phyloP scores from a whole-genome alignment of 805 yeast species.

The Candida insectalens region DNA sequence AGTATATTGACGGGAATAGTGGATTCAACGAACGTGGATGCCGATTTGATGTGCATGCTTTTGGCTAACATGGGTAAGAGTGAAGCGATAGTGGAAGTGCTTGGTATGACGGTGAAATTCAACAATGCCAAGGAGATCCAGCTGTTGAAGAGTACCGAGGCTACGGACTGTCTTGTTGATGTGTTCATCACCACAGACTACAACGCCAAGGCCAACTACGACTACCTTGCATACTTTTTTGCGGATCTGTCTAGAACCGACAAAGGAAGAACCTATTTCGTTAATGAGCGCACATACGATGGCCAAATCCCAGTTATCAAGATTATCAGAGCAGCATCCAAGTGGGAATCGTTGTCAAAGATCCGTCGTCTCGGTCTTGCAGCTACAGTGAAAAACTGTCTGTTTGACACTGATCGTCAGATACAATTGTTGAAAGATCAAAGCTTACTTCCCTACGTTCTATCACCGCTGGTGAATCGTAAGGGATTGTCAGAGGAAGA shows the following conservation, averaged over 20 bases:
- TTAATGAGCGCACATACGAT: conserved; percentile 65
- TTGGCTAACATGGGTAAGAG: conserved; percentile 80
- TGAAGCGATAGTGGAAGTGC: conserved; percentile 47
- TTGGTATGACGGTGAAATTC: conserved; percentile 27
- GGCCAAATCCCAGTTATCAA: conserved; percentile 73
- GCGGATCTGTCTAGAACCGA: conserved; percentile 79
- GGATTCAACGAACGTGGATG: conserved; percentile 49
- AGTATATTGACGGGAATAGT: conserved; percentile 40
- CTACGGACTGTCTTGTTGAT: conserved; percentile 77
- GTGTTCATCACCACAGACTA: conserved; percentile 73
- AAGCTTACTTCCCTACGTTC: conserved; percentile 70
- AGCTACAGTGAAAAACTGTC: conserved; percentile 80
- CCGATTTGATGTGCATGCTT: conserved; percentile 77
- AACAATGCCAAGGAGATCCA: conserved; percentile 24
- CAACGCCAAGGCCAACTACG: conserved; percentile 66
- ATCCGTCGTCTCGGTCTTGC: conserved; percentile 89
- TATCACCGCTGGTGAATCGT: conserved; percentile 60
- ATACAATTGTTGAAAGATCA: conserved; percentile 43
- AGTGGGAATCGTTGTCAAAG: conserved; percentile 63
- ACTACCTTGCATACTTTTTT: conserved; percentile 79
- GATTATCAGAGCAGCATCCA: conserved; percentile 72
- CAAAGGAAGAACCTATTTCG: conserved; percentile 69
- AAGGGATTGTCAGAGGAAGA: conserved; percentile 69
- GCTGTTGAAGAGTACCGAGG: conserved; percentile 46
- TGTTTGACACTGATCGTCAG: conserved; percentile 74